Base-by-base conservation (phyloP, 257 asterid species). In the Pogostemon cablin region DNA sequence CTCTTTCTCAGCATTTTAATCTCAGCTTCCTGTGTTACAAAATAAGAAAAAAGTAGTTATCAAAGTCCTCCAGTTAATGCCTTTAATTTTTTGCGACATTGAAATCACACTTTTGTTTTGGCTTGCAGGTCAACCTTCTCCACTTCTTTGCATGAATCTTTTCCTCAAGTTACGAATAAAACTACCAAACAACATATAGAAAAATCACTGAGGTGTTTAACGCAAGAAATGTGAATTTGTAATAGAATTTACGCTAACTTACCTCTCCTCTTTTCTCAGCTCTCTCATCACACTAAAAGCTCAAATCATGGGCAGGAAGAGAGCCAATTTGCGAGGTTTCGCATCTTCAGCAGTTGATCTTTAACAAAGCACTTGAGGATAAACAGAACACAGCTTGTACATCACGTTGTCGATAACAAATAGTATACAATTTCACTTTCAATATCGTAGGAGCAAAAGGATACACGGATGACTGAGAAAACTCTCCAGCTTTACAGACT, bases 191-290 rank as follows among this genome's bases (percentile, higher is more conserved):
- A 65, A 60, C 53, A 75, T 38, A 68, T 71, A 64, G 64, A 9
- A 56, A 72, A 64, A 34, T 9, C 12, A 60, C 75, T 71, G 69
- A 77, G 72, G 48, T 59, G 63, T 32, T 47, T 32, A 70, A 68
- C 39, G 41, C 20, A 3, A 17, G 32, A 78, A 64, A 48, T 12
- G 55, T 7, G 73, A 50, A 20, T 48, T 9, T 25, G 9, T 4
- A 47, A 56, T 6, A 17, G 11, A 38, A 25, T 53, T 61, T 59
- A 60, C 20, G 35, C 38, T 72, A 38, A 47, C 87, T 78, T 50
- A 91, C 97, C 96, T 91, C 96, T 83, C 78, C 83, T 80, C 97
- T 81, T 80, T 83, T 89, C 87, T 91, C 96, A 69, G 97, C 97
- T 78, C 97, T 83, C 83, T 89, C 97, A 65, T 91, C 79, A 70